These are phyloP conservation scores for Komagataella phaffii DNA, from an alignment of 805 yeast species.

Conservation along the genomic window DNA sequence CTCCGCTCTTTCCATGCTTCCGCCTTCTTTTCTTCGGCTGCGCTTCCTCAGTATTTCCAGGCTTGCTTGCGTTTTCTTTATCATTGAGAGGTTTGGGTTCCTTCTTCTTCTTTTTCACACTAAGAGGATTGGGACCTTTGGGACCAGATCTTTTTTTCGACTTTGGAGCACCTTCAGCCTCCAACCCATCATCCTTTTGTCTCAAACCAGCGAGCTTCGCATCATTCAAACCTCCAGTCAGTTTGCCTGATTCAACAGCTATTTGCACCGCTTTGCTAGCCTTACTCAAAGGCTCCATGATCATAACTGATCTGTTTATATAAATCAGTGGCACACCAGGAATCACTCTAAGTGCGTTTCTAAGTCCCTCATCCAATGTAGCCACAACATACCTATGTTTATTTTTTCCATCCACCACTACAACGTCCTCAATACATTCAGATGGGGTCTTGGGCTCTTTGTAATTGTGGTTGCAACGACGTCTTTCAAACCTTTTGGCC, in stretches of 20 bases:
- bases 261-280: conserved; percentile 42
- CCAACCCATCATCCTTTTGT: conserved; percentile 7
- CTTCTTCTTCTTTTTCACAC: conserved; percentile 61
- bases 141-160: conserved; percentile 51
- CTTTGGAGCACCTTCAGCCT: conserved; percentile 9
- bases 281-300: conserved; percentile 84
- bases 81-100: not conserved
- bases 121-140: conserved; percentile 81
- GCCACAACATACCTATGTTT: conserved; percentile 89
- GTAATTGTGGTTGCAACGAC: conserved; percentile 70
- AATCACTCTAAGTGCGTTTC: conserved; percentile 54
- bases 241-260: conserved; percentile 48
- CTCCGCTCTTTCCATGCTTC: not conserved
- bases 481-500: conserved; percentile 78
- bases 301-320: conserved; percentile 85
- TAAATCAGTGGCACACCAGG: conserved; percentile 89
- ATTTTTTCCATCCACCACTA: conserved; percentile 59
- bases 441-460: conserved; percentile 33
- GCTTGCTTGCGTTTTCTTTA: not conserved
- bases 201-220: conserved; percentile 32
- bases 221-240: conserved; percentile 70
- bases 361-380: conserved; percentile 58
- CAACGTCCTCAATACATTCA: conserved; percentile 67
- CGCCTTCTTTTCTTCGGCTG: not conserved
- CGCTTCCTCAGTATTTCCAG: not conserved